Evolutionary conservation across 352 stramenopile species (phyloP), one percentile per base, ranked within the genome.

Genomic region (Globisporangium orthogonon): DNA sequence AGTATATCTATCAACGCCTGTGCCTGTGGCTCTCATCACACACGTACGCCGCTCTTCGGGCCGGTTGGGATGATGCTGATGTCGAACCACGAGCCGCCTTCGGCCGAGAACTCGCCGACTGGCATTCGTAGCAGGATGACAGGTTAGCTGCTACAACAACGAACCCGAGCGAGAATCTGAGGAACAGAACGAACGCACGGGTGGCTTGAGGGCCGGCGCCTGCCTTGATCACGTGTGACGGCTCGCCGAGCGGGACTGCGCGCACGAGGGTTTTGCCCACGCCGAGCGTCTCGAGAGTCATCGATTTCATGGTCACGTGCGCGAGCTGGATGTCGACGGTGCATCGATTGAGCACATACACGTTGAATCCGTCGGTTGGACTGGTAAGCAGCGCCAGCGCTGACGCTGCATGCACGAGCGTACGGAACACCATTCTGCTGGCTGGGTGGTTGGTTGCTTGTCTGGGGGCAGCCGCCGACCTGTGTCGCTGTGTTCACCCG

Each of bases 61-160:
- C 82, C 77, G 2, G 82, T 89, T 0, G 82, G 78, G 62, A 92
- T 89, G 70, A 78, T 86, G 48, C 75, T 88, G 58, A 92, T 92
- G 53, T 90, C 82, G 50, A 59, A 81, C 77, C 82, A 90, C 17
- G n/a, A 80, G 35, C 68, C 74, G 40, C 70, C 74, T 43, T 76
- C 66, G 14, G 35, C 63, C 2, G 82, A 89, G 56, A 91, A 87
- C 58, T 91, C 82, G 13, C 71, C 78, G 37, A 89, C 76, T 87
- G 33, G 33, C 10, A 9, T 37, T 9, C 33, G 10, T 37, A 40
- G 4, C 13, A 41, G 14, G 35, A 41, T 14, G 9, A 3, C 35
- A 11, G 10, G 35, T 41, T 41, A 41, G 7, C 10, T 41, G 35
- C 35, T 41, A 4, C 9, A 41, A 11, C 35, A 7, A 41, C 35